Base-by-base conservation (phyloP, 106 monocot species). In the Cymbidium sinense region DNA sequence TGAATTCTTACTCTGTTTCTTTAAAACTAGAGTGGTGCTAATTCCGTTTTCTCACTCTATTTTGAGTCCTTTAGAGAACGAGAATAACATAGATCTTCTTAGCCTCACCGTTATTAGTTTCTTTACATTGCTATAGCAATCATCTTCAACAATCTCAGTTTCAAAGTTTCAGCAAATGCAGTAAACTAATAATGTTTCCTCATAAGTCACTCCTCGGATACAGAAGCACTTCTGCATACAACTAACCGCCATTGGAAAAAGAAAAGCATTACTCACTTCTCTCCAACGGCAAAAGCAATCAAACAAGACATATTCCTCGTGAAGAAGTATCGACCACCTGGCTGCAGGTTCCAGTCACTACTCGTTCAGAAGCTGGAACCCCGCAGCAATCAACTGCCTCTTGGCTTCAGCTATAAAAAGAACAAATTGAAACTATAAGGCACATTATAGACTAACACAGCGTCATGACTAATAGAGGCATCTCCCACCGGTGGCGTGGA, bases 251-350 rank as follows among this genome's bases (percentile, higher is more conserved):
- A 6, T 27, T 62, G 27, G 27, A 62, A 62, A 62, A 9, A 62
- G 35, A 25, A 73, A 41, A 11, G 43, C 33, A 44, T 5, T 28
- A 82, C 91, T 89, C 65, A 98, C 94, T 92, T 94, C 50, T 87
- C 88, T 72, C 98, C 94, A 23, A 94, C 82, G 4, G 91, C 89
- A 79, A 98, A 94, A 12, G 94, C 98, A 43, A 98, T 84, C 73
- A 98, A 77, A 50, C 84, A 92, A 21, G 91, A 96, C 96, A 96
- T 94, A 80, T 98, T 94, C 28, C 98, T 80, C 4, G 94, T 94
- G 80, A 94, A 98, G 78, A 98, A 88, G 71, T 98, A 98, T 1
- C 88, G 89, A 12, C 98, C 94, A 11, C 94, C 98, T 5, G 98
- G 94, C 85, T 89, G 90, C 72, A 98, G 81, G 71, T 98, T 84